phyloP scores from a whole-genome alignment of 1,284 basidiomycete genomes.

The Naganishia cerealis region DNA sequence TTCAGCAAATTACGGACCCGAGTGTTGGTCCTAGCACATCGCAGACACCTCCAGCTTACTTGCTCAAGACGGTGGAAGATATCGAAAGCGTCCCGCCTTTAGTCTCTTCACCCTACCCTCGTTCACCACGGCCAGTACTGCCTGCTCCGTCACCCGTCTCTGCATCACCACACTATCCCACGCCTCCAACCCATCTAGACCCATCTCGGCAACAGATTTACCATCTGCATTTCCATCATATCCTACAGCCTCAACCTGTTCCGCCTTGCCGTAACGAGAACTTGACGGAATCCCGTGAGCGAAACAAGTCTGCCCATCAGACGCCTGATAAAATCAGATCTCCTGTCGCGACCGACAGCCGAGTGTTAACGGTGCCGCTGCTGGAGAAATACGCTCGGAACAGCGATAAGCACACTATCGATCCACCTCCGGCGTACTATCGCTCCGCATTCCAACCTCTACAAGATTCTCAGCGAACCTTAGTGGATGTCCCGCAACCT shows the following conservation, averaged over 20 bases:
- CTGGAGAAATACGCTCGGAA: not conserved
- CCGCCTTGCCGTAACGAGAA: not conserved
- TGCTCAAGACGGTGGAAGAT: not conserved
- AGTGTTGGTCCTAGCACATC: not conserved
- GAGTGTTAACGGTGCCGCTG: not conserved
- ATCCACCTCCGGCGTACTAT: not conserved
- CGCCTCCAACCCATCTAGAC: not conserved
- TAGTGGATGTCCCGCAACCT: not conserved
- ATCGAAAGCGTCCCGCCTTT: not conserved
- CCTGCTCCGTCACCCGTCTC: not conserved
- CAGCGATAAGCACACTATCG: not conserved
- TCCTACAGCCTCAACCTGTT: not conserved
- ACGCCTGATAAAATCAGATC: not conserved
- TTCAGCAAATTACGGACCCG: not conserved
- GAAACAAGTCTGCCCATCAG: not conserved
- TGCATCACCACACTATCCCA: not conserved
- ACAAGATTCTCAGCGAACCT: constrained; percentile 13
- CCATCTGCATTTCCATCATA: constrained; percentile 9
- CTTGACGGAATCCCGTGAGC: not conserved
- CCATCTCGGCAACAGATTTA: constrained; percentile 1
- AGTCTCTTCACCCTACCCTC: not conserved
- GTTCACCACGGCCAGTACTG: not conserved
- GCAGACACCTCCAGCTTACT: constrained; percentile 12
- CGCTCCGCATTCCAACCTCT: not conserved
- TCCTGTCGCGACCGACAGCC: not conserved